Evolutionary conservation across 768 basidiomycete genomes (phyloP), one percentile per base, ranked within the genome.

Genomic region (Termitomyces sp.): DNA sequence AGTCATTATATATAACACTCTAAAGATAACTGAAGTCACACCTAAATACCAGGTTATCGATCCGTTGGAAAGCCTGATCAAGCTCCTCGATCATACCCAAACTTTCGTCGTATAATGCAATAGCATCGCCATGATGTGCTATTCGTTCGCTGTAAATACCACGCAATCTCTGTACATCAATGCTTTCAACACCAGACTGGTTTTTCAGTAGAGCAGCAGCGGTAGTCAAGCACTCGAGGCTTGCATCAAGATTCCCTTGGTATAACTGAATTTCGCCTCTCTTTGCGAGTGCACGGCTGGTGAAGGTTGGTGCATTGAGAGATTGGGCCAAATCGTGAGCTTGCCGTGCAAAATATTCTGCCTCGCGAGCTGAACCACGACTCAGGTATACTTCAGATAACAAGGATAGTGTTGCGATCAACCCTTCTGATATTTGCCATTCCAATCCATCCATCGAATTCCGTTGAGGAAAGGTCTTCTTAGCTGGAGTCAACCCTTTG

Each of bases 331-430:
- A 72, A 18, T 85, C 83, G n/a, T 79, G 73, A 1, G 89, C 89
- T 64, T 93, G 88, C 38, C 86, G 76, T 0, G 87, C 77, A 65
- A 94, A 96, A 62, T 89, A 94, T 56, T 91, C 86, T 2, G 91
- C 86, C 62, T 95, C 93, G 20, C 88, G 82, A 3, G 86, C 81
- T 5, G 94, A 92, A 0, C 96, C 96, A 16, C 92, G 82, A 0
- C 72, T 66, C 18, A 84, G 75, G 61, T 94, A 91, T 0, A 81
- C 76, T 7, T 83, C 77, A 0, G 81, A 74, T 7, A 96, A 73
- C 2, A 82, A 74, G 54, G 95, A 80, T 3, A 90, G 70, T 0
- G 85, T 83, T 0, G 74, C 71, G 5, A 94, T 70, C 5, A 96
- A 76, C 11, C 84, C 85, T 61, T 90, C 84, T 3, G 86, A 81